Percentiles rank a stretch among this genome's conserved stretches.
Evolutionary conservation across 2,329 filamentous ascomycete species (phyloP).

Genomic region (Blastomyces emzantsi): DNA sequence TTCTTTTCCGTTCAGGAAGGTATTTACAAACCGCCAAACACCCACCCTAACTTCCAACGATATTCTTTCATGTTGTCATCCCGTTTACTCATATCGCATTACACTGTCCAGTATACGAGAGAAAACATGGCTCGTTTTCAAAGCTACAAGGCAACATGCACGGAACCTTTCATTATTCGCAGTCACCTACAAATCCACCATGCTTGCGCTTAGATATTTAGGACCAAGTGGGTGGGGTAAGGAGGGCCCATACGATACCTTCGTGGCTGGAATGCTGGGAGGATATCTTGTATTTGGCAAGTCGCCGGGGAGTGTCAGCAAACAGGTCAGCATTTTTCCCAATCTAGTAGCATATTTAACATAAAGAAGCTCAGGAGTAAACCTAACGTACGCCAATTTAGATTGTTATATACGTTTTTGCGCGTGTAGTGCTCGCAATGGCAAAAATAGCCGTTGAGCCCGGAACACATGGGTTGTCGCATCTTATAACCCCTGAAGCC

Average conservation of each 20-base stretch:
- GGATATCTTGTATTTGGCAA: conserved; percentile 92
- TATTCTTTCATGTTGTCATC: conserved; percentile 9
- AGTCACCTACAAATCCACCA: conserved; percentile 74
- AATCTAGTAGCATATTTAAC: conserved; percentile 9
- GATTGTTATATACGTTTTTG: conserved; percentile 97
- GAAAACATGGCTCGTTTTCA: conserved; percentile 67
- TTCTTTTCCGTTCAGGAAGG: conserved; percentile 88
- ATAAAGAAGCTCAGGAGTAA: neutral
- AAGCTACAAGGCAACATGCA: conserved; percentile 83
- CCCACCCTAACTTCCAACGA: neutral
- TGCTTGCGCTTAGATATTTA: conserved; percentile 62
- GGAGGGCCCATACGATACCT: conserved; percentile 67
- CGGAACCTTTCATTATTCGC: conserved; percentile 88
- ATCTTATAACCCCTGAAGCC: conserved; percentile 38
- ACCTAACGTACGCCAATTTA: conserved; percentile 31
- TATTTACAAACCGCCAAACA: conserved; percentile 31
- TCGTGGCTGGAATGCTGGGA: conserved; percentile 77
- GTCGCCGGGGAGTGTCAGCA: conserved; percentile 68
- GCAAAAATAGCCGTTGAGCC: conserved; percentile 73
- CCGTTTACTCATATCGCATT: conserved; percentile 1
- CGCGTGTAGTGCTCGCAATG: conserved; percentile 73
- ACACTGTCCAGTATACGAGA: conserved; percentile 50
- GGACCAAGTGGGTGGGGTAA: conserved; percentile 40
- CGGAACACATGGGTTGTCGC: conserved; percentile 34
- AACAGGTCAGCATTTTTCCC: conserved; percentile 44